Evolutionary conservation across 805 yeast species (phyloP), one percentile per base, ranked within the genome.

Genomic region (Ogataea thermomethanolica): DNA sequence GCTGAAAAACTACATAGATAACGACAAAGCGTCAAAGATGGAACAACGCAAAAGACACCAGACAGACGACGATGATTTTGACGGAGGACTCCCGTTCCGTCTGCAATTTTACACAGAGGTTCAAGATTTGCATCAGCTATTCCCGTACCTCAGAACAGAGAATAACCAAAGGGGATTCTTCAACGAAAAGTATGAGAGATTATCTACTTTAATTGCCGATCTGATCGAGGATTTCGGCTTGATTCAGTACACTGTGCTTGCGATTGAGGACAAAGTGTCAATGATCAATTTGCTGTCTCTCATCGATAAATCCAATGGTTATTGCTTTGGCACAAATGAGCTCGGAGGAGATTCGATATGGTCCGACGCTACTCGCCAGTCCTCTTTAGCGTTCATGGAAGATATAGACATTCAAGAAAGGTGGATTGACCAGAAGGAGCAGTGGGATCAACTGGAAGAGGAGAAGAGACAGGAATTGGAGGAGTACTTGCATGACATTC

Each of bases 281-380:
- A 93, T 93, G 98, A 90, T 93, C 23, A 74, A 82, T 36, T 62
- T 93, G 26, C 71, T 93, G 31, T 71, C 84, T 11, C 69, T 78
- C 2, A 78, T 93, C 8, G 99, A 93, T 57, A 90, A 85, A 58
- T 91, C 97, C 2, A 86, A 83, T 53, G 99, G 99, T 0, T 93
- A 93, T 58, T 74, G 85, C 50, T 88, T 87, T 67, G 99, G 99
- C 0, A 70, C 90, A 1, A 85, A 89, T 23, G 99, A 93, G 52
- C 72, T 91, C 7, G 96, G 97, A 2, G 99, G 98, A n/a, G 99
- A 93, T 57, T 78, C 91, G 0, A 79, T 93, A 2, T 93, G 99
- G 99, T 85, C 89, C n/a, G 96, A 91, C 52, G 96, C 96, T 0
- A 76, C 91, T 0, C 72, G 98, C 48, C 87, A 85, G 38, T 60